Conservation (phyloP, 1,284 basidiomycete species). For the Boletus holoroseus region DNA sequence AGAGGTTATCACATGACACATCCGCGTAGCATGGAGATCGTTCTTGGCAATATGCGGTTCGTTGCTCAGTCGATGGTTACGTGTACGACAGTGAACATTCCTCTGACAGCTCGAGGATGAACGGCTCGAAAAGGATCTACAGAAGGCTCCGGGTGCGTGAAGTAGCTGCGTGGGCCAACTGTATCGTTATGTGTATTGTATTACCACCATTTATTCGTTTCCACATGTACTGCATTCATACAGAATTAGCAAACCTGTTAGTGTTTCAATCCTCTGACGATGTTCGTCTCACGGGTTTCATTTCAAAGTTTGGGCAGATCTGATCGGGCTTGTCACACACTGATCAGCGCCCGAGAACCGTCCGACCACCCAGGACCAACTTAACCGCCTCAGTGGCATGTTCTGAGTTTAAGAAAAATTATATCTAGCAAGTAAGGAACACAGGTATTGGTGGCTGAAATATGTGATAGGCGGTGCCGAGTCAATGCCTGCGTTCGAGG, state of each 20-base stretch:
- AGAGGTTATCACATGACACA: neutral
- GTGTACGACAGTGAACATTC: neutral
- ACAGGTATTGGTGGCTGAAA: conserved; percentile 10
- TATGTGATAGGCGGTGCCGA: conserved; percentile 7
- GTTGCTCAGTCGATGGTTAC: conserved; percentile 3
- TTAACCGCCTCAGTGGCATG: neutral
- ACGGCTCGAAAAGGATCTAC: conserved; percentile 22
- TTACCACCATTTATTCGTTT: neutral
- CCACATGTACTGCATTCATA: neutral
- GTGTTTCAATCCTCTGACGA: neutral
- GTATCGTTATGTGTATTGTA: neutral
- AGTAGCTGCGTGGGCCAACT: neutral
- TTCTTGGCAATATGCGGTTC: conserved; percentile 28
- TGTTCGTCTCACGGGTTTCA: neutral
- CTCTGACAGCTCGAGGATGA: conserved; percentile 29
- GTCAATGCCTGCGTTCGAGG: neutral
- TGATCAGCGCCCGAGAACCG: too few species aligned
- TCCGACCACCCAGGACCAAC: too few species aligned
- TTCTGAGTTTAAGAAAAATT: conserved; percentile 2
- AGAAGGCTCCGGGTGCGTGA: neutral
- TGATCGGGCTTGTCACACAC: neutral
- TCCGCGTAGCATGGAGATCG: conserved; percentile 21
- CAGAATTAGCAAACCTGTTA: neutral
- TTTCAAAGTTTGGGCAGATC: neutral
- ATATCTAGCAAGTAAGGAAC: conserved; percentile 23